Evolutionary conservation across 73 alveolate genomes (phyloP).

Genomic region (Paraurostyla sp.): DNA sequence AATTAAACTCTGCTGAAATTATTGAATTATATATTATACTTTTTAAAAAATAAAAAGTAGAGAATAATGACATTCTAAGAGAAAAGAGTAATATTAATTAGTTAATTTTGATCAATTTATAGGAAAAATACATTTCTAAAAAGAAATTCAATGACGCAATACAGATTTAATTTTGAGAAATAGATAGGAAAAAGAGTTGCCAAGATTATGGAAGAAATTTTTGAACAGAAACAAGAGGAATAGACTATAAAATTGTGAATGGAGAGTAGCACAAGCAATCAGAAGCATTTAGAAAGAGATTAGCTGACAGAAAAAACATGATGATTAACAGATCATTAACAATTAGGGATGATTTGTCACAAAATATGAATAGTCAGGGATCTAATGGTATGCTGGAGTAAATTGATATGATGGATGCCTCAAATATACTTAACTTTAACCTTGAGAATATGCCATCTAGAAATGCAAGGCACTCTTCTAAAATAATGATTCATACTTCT

Average conservation of each 20-base stretch:
- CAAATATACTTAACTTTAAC: too few species aligned
- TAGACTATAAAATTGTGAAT: background rate
- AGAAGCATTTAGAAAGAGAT: constrained; percentile 40
- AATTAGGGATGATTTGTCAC: background rate
- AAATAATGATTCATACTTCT: too few species aligned
- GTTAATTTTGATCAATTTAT: too few species aligned
- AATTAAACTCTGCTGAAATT: too few species aligned
- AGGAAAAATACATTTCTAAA: constrained; percentile 27
- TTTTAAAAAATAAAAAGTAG: background rate
- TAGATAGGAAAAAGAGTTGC: background rate
- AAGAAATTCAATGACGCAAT: constrained; percentile 31
- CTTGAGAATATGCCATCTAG: too few species aligned
- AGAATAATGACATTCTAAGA: constrained; percentile 1
- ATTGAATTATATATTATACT: too few species aligned
- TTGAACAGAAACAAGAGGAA: background rate
- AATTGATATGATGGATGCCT: too few species aligned
- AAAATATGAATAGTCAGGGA: too few species aligned
- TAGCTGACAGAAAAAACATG: constrained; percentile 1
- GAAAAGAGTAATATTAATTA: background rate
- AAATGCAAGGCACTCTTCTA: too few species aligned
- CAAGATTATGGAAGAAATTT: background rate
- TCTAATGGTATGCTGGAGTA: too few species aligned
- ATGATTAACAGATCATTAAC: background rate
- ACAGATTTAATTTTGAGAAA: background rate
- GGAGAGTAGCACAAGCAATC: constrained; percentile 2